Percentiles rank a stretch among this genome's conserved stretches.
Conservation (phyloP, 1,284 basidiomycete species). For the Amylostereum areolatum region DNA sequence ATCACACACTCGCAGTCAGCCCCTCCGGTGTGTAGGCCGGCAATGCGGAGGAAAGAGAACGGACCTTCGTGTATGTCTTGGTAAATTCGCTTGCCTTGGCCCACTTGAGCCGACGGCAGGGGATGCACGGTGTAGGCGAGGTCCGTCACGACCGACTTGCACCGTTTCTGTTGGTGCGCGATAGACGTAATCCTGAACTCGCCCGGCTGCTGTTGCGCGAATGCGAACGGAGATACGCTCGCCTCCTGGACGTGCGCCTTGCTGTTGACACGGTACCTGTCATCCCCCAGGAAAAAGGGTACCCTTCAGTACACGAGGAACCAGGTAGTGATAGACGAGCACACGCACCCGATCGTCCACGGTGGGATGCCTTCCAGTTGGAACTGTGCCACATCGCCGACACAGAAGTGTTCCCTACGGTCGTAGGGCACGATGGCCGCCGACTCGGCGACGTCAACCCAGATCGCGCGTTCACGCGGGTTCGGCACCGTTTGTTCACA, state of each 20-base stretch:
- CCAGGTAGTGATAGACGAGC: background rate
- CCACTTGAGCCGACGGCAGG: slow-evolving; percentile 83
- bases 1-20: background rate
- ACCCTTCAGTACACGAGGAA: background rate
- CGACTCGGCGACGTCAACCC: slow-evolving; percentile 90
- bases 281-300: background rate
- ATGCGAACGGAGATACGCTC: slow-evolving; percentile 75
- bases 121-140: slow-evolving; percentile 75
- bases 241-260: slow-evolving; percentile 73
- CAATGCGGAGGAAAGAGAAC: slow-evolving; percentile 7
- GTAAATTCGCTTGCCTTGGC: slow-evolving; percentile 74
- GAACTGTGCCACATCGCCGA: slow-evolving; percentile 89
- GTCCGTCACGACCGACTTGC: slow-evolving; percentile 76
- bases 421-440: slow-evolving; percentile 87
- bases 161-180: slow-evolving; percentile 87
- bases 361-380: slow-evolving; percentile 93
- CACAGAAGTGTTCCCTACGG: slow-evolving; percentile 77
- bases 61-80: slow-evolving; percentile 86
- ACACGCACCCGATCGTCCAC: slow-evolving; percentile 83
- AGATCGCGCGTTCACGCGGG: slow-evolving; percentile 57
- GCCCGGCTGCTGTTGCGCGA: slow-evolving; percentile 78
- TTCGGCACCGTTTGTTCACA: slow-evolving; percentile 73
- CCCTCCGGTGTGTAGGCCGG: background rate
- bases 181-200: slow-evolving; percentile 81
- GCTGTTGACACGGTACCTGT: slow-evolving; percentile 78